Evolutionary conservation across 73 alveolate species (phyloP).

Genomic region (Tetrahymena malaccensis): DNA sequence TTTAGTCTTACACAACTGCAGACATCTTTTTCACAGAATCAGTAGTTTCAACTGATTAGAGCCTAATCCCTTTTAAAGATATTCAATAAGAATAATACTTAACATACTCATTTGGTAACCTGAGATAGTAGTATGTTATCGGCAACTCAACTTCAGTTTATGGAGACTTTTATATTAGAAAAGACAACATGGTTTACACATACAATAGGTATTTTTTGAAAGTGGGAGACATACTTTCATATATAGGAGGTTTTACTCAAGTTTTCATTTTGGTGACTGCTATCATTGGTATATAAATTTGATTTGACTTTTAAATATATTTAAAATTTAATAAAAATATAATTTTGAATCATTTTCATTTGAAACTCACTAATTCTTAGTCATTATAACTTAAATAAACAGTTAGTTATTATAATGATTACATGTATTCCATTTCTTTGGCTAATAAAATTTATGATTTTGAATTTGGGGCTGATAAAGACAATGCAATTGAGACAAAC

Average conservation of each 20-base stretch:
- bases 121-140: not conserved
- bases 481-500: too few species aligned
- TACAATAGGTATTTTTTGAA: not conserved
- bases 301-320: too few species aligned
- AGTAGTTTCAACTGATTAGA: not conserved
- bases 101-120: not conserved
- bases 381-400: not conserved
- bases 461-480: not conserved
- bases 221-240: not conserved
- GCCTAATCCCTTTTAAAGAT: not conserved
- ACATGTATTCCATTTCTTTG: not conserved
- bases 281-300: not conserved
- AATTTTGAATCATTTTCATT: too few species aligned
- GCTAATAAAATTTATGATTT: not conserved
- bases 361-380: too few species aligned
- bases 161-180: not conserved
- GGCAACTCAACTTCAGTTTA: not conserved
- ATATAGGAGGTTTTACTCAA: not conserved
- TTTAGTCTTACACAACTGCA: not conserved
- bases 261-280: not conserved
- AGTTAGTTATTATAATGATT: not conserved
- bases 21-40: not conserved
- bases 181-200: not conserved
- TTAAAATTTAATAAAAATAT: too few species aligned
- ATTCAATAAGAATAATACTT: not conserved